Conservation (phyloP, 345 rosid genomes). For the Moringa oleifera region DNA sequence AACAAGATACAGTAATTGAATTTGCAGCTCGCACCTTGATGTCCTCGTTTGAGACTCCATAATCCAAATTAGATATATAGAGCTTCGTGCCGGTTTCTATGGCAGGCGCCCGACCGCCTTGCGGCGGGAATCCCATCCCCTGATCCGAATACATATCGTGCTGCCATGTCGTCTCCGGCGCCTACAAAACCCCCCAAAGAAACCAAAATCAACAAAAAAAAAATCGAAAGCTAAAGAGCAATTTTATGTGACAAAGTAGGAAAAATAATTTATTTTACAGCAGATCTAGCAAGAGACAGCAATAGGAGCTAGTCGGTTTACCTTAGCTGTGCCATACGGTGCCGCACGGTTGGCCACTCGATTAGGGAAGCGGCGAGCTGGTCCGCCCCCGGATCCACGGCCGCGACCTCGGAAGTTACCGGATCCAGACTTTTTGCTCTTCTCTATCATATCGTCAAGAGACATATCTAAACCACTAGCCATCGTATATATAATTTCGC, state of each 20-base stretch:
- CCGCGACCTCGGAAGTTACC: constrained; percentile 47
- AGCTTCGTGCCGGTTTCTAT: constrained; percentile 97
- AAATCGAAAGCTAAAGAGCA: constrained; percentile 14
- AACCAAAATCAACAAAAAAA: constrained; percentile 17
- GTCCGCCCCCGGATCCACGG: constrained; percentile 63
- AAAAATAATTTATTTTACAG: not conserved
- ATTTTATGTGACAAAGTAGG: no score
- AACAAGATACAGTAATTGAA: not conserved
- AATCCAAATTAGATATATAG: constrained; percentile 80
- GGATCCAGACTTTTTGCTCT: constrained; percentile 68
- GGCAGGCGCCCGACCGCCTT: constrained; percentile 50
- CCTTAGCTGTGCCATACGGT: constrained; percentile 60
- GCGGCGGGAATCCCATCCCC: constrained; percentile 31
- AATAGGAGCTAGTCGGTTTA: constrained; percentile 23
- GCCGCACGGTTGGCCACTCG: constrained; percentile 58
- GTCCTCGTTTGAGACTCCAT: constrained; percentile 94
- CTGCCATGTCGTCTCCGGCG: constrained; percentile 88
- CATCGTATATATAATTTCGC: constrained; percentile 36
- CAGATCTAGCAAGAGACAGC: not conserved
- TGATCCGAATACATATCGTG: constrained; percentile 75
- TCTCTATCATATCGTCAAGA: constrained; percentile 92
- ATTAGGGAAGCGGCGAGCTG: constrained; percentile 58
- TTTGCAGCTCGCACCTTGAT: constrained; percentile 46
- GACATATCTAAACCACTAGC: constrained; percentile 90
- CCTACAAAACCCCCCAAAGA: constrained; percentile 43